A percentile compares a stretch with the other conserved stretches of the same genome.
phyloP scores from a whole-genome alignment of 495 filamentous ascomycete species.

The Aspergillus leporis region DNA sequence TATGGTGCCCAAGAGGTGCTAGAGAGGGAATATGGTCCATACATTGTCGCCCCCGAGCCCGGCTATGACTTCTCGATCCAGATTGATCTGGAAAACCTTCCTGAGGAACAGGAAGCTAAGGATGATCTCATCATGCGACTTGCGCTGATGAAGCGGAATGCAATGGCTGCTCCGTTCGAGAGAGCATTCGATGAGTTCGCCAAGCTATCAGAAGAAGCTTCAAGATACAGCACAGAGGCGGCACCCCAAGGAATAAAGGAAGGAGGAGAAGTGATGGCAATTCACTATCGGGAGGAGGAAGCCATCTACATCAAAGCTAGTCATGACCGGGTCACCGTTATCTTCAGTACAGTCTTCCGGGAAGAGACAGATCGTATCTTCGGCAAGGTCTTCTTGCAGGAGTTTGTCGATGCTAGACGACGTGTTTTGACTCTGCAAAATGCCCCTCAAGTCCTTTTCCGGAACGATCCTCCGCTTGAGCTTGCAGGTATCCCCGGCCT shows the following conservation, averaged over 20 bases:
- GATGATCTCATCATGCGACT: constrained; percentile 85
- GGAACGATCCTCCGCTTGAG: constrained; percentile 92
- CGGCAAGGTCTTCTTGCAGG: constrained; percentile 92
- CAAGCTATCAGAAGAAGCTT: constrained; percentile 78
- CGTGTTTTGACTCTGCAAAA: constrained; percentile 85
- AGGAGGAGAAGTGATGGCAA: constrained; percentile 90
- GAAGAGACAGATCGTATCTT: constrained; percentile 98
- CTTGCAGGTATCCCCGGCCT: constrained; percentile 83
- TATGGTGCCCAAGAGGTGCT: constrained; percentile 92
- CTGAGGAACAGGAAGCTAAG: constrained; percentile 72
- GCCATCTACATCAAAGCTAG: constrained; percentile 99
- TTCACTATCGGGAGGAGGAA: constrained; percentile 97
- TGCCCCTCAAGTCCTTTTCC: constrained; percentile 95
- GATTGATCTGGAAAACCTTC: constrained; percentile 84
- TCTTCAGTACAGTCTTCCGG: constrained; percentile 96
- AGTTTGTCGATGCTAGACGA: constrained; percentile 94
- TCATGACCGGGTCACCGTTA: constrained; percentile 94
- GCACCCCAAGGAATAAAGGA: constrained; percentile 86
- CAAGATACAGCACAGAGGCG: constrained; percentile 85
- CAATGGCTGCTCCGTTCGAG: constrained; percentile 97
- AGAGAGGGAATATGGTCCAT: constrained; percentile 89
- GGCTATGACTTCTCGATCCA: constrained; percentile 94
- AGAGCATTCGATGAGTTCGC: constrained; percentile 92
- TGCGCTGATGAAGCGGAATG: constrained; percentile 90
- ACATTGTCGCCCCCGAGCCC: constrained; percentile 81